Base-by-base conservation (phyloP, 805 yeast species). In the Brettanomyces sp. region DNA sequence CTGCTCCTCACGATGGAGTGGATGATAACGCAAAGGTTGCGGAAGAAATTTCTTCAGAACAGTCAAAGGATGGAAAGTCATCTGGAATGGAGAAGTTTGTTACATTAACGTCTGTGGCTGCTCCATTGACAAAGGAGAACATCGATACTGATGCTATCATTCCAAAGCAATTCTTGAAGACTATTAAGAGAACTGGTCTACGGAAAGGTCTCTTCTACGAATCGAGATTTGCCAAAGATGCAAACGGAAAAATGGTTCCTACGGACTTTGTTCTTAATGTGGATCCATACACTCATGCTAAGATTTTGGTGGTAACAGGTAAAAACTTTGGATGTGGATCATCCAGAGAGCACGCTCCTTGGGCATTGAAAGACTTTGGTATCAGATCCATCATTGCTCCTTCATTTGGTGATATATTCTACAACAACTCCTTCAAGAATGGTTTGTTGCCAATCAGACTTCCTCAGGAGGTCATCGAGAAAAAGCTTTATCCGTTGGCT, bases 261-360 rank as follows among this genome's bases (percentile, higher is more conserved):
- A 90, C 96, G n/a, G 96, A 91, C 62, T 93, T 93, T 54, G 84
- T 85, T 46, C 76, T 93, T 56, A 93, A 93, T 65, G 86, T 79
- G 44, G 84, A 74, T 46, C 96, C 96, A 44, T 91, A 80, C 74
- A 78, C 82, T 54, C 59, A 74, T 23, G 83, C 98, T 21, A 81
- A 85, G 66, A 82, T 91, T 55, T 72, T 93, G 54, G 83, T 91
- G 55, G 95, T 89, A 49, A 80, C 95, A 39, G 99, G 99, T 65
- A 95, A 87, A 63, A 93, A 93, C 74, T 93, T 93, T 63, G 99
- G 99, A 55, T 93, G 99, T 73, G 99, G 99, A 59, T 90, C 97
- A 37, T 90, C 97, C 2, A 87, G 99, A 77, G 99, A 93, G 68
- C 99, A 93, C 61, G 99, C 99, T 33, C 98, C 99, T 48, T 93